Conservation (phyloP, 768 basidiomycete species). For the Rhodocollybia butyracea region DNA sequence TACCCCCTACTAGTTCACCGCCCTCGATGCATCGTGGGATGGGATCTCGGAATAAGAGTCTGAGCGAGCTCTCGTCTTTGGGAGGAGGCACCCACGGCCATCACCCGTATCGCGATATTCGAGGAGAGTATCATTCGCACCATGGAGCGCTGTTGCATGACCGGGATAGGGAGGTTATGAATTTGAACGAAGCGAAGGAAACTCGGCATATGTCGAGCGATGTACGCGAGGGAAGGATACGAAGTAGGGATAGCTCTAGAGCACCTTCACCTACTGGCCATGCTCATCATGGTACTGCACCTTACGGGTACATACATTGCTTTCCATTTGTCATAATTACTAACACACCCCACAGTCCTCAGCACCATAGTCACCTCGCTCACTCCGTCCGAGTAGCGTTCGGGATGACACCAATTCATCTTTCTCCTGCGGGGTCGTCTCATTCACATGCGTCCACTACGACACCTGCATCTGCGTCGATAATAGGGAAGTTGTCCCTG, state of each 20-base stretch:
- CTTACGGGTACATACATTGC: not conserved
- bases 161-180: not conserved
- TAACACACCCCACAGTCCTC: conserved; percentile 19
- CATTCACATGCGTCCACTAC: conserved; percentile 13
- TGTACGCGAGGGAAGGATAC: not conserved
- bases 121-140: conserved; percentile 2
- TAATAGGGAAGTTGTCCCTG: not conserved
- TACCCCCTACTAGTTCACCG: conserved; percentile 37
- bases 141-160: conserved; percentile 1
- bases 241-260: conserved; percentile 52
- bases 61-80: not conserved
- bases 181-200: not conserved
- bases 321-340: conserved; percentile 12
- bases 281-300: not conserved
- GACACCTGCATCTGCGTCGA: not conserved
- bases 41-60: not conserved
- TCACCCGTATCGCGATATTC: conserved; percentile 4
- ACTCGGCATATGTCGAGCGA: too few species aligned
- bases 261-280: conserved; percentile 49
- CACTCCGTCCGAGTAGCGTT: conserved; percentile 86
- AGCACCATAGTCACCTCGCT: conserved; percentile 62
- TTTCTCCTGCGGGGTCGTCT: conserved; percentile 14
- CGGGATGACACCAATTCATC: conserved; percentile 84
- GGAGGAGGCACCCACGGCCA: not conserved
- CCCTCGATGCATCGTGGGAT: conserved; percentile 7